Percentiles rank a stretch among this genome's conserved stretches.
Conservation (phyloP, 768 basidiomycete species). For the Boletus bicolor region DNA sequence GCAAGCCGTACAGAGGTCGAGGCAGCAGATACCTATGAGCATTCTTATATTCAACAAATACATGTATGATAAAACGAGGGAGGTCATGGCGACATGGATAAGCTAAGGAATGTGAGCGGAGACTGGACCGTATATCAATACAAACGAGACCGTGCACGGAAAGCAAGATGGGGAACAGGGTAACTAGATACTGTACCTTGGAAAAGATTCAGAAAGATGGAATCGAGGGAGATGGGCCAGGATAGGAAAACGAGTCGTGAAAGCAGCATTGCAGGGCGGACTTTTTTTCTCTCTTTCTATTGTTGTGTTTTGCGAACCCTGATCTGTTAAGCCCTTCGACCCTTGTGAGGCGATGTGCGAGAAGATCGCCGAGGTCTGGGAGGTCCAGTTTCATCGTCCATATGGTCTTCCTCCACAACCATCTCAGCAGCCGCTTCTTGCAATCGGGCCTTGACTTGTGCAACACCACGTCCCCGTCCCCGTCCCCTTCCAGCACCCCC, state of each 20-base stretch:
- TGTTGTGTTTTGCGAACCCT: not conserved
- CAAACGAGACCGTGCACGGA: constrained; percentile 4
- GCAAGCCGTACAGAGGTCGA: not conserved
- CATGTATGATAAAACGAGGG: constrained; percentile 20
- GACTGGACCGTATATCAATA: constrained; percentile 8
- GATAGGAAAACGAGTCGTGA: not conserved
- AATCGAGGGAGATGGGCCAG: not conserved
- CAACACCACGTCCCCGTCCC: constrained; percentile 19
- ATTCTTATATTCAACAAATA: constrained; percentile 12
- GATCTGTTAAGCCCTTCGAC: constrained; percentile 13
- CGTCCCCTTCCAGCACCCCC: constrained; percentile 20
- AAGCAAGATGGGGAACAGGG: constrained; percentile 2
- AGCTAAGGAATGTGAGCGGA: constrained; percentile 11
- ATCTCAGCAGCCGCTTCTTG: constrained; percentile 27
- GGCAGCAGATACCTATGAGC: not conserved
- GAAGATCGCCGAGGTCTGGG: constrained; percentile 33
- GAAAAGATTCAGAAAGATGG: constrained; percentile 2
- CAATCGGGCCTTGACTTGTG: constrained; percentile 16
- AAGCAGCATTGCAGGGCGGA: not conserved
- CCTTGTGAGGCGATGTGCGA: constrained; percentile 35
- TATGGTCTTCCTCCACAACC: constrained; percentile 30
- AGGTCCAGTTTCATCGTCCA: constrained; percentile 23
- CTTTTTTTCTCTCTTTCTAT: not conserved
- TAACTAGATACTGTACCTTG: constrained; percentile 11
- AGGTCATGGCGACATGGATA: constrained; percentile 7